phyloP scores from a whole-genome alignment of 2,329 filamentous ascomycete species.

The Diaporthe amygdali region DNA sequence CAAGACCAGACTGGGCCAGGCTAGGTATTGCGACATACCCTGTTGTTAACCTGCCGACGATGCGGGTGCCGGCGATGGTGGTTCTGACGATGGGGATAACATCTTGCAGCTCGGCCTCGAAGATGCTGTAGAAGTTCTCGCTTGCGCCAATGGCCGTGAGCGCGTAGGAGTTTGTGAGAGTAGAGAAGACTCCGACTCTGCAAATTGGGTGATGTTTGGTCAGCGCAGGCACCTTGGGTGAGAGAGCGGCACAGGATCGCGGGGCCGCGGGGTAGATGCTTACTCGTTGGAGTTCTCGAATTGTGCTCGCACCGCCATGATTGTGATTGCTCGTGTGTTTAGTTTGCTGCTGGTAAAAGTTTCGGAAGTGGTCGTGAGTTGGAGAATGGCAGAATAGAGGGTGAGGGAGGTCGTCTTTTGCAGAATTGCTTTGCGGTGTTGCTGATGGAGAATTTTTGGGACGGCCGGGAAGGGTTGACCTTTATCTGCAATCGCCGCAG shows the following conservation, averaged over 20 bases:
- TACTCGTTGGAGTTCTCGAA: slow-evolving; percentile 94
- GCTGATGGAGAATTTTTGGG: slow-evolving; percentile 24
- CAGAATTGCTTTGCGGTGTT: slow-evolving; percentile 19
- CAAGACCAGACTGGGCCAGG: background rate
- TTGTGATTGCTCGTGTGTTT: slow-evolving; percentile 32
- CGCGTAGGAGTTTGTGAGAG: slow-evolving; percentile 96
- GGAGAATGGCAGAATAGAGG: background rate
- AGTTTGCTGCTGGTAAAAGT: background rate
- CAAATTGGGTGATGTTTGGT: slow-evolving; percentile 23
- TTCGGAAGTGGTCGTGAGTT: background rate
- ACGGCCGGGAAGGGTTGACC: slow-evolving; percentile 19
- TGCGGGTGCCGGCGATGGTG: slow-evolving; percentile 94
- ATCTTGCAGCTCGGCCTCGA: slow-evolving; percentile 97
- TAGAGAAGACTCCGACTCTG: slow-evolving; percentile 95
- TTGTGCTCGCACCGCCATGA: slow-evolving; percentile 73
- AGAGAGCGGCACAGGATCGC: slow-evolving; percentile 28
- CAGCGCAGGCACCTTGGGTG: slow-evolving; percentile 27
- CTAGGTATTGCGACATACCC: slow-evolving; percentile 60
- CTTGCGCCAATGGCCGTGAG: slow-evolving; percentile 93
- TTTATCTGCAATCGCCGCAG: slow-evolving; percentile 26
- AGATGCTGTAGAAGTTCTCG: slow-evolving; percentile 99
- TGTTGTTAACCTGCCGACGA: slow-evolving; percentile 93
- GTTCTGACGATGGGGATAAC: slow-evolving; percentile 96
- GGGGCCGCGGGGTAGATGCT: slow-evolving; percentile 40
- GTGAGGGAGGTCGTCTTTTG: background rate